Base-by-base conservation (phyloP, 306 rosid genomes). In the Carpinus viminea region DNA sequence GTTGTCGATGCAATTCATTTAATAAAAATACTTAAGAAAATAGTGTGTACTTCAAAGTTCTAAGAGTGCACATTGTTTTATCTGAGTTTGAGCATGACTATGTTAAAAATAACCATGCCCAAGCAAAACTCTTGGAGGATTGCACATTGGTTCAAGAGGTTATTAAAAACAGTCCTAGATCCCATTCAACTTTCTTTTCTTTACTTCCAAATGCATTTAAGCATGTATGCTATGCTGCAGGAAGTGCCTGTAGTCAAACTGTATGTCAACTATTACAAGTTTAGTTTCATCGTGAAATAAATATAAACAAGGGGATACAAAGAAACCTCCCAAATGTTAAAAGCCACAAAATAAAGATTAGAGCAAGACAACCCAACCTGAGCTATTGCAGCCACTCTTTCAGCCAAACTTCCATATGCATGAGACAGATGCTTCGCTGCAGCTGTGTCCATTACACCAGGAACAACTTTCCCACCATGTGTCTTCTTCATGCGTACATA, bases 311-410 rank as follows among this genome's bases (percentile, higher is more conserved):
- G 47, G 31, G 20, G 70, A 34, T 64, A 16, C 10, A 64, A 64
- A 16, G 8, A 31, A 28, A 6, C 4, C 20, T 13, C 69, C 38
- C 7, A 13, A 31, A 45, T 31, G 43, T 12, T 28, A 16, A 34
- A 34, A 34, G 70, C 13, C 8, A 75, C 56, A 76, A 45, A 47
- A 61, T 45, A 45, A 56, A 26, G 78, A 70, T 85, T 72, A 38
- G 17, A 76, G 83, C 53, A 79, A 74, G 54, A 64, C 4, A 75
- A 84, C 65, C 92, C 59, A 83, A 96, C 99, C 99, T 96, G 99
- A 62, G 99, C 98, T 79, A 96, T 93, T 82, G 85, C 77, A 76
- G 98, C 99, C 79, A 93, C 98, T 55, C 86, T 91, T 84, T 96
- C 98, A 54, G 93, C 98, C 81, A 87, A 50, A 79, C 88, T 78